Conservation (phyloP, 208 protist genomes). For the Trypanosoma melophagium region DNA sequence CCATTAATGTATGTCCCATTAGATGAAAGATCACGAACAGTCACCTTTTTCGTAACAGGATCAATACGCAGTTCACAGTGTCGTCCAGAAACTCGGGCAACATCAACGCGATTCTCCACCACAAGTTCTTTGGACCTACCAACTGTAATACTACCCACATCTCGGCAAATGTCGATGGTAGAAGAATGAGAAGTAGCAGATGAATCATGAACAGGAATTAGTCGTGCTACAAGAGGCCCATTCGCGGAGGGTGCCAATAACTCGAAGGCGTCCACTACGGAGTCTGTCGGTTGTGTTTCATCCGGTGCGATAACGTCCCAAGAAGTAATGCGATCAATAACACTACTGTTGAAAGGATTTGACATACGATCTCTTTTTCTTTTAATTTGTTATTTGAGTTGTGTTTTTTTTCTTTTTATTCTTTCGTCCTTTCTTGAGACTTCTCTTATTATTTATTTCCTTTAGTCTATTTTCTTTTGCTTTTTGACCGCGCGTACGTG, state of each 20-base stretch:
- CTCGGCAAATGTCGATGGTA: constrained; percentile 47
- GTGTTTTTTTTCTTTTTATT: not conserved
- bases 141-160: constrained; percentile 43
- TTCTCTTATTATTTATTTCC: not conserved
- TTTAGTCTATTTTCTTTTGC: too few species aligned
- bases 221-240: constrained; percentile 67
- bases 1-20: constrained; percentile 86
- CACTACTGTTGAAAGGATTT: not conserved
- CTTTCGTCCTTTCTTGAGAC: not conserved
- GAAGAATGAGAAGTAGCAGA: constrained; percentile 10
- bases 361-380: not conserved
- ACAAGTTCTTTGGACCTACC: constrained; percentile 73
- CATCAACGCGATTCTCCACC: constrained; percentile 56
- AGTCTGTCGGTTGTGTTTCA: not conserved
- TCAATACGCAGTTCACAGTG: constrained; percentile 77
- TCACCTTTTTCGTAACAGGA: constrained; percentile 49
- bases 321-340: constrained; percentile 19
- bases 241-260: constrained; percentile 62
- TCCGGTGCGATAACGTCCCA: constrained; percentile 16
- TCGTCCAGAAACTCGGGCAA: constrained; percentile 50
- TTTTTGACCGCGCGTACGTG: not conserved
- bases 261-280: constrained; percentile 74
- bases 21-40: constrained; percentile 61
- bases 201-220: constrained; percentile 41
- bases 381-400: not conserved